Evolutionary conservation across 495 filamentous ascomycete genomes (phyloP), one percentile per base, ranked within the genome.

Genomic region (Aspergillus hancockii): DNA sequence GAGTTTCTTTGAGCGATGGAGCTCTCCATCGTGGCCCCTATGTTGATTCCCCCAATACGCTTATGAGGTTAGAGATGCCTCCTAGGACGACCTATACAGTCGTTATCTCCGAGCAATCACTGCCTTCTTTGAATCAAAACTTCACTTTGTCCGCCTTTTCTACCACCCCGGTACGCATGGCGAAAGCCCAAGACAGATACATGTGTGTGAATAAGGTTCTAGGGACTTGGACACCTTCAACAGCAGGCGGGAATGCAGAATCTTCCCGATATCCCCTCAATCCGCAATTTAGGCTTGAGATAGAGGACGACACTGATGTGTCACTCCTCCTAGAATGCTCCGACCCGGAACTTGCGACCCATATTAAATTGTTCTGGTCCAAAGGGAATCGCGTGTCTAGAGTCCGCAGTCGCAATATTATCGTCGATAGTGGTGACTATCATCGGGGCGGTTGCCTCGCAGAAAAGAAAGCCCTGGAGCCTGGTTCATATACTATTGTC

Each of bases 41-140:
- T 62, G 92, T 98, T 36, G 93, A 97, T 70, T 93, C 92, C 2
- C 92, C 93, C 13, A 96, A 98, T 68, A 95, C 89, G 12, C 84
- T 98, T 14, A 86, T 94, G 31, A 85, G 87, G 55, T 80, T 95
- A 41, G 85, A 90, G 10, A 79, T 90, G 59, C 71, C 81, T 23
- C 67, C 84, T 19, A 66, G 73, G 23, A 76, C 78, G 21, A 76
- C 79, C 0, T 93, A 92, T 66, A 98, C 93, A 0, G 73, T 91
- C 19, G 92, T 93, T 22, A 80, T 92, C 34, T 86, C 90, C 10
- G 85, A 95, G 65, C 85, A 94, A 68, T 85, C 86, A 16, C 78
- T 98, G 8, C 86, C 89, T 5, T 74, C 85, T 3, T 72, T 80
- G 5, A 80, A 72, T 49, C 89, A 94, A 67, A 85, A 83, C 46